phyloP scores from a whole-genome alignment of 805 yeast genomes.

The Candida gorgasii region DNA sequence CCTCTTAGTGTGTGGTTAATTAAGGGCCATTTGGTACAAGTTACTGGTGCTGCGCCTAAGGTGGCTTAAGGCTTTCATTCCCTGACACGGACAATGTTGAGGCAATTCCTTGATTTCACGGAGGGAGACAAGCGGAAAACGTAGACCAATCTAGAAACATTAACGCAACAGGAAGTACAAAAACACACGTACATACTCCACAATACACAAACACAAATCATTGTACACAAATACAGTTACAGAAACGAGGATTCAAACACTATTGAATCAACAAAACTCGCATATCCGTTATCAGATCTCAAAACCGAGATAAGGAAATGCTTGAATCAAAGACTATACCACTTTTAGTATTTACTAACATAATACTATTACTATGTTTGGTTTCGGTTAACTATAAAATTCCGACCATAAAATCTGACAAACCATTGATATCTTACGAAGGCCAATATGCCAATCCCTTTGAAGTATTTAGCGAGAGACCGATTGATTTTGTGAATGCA shows the following conservation, averaged over 20 bases:
- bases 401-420: not conserved
- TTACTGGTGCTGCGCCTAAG: no score
- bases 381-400: not conserved
- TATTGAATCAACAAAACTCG: not conserved
- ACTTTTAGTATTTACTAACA: not conserved
- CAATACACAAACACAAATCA: not conserved
- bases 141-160: no score
- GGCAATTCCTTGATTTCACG: no score
- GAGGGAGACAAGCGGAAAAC: no score
- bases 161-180: no score
- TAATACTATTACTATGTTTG: not conserved
- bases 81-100: no score
- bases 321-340: not conserved
- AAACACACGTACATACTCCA: no score
- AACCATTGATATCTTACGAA: not conserved
- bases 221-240: not conserved
- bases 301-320: slow-evolving; percentile 1
- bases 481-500: slow-evolving; percentile 55
- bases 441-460: slow-evolving; percentile 7
- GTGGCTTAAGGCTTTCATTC: no score
- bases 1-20: no score
- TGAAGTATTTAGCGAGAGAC: slow-evolving; percentile 23
- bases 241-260: not conserved
- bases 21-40: no score
- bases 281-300: not conserved